Conservation (phyloP, 1,284 basidiomycete genomes). For the Psilocybe mexicana region DNA sequence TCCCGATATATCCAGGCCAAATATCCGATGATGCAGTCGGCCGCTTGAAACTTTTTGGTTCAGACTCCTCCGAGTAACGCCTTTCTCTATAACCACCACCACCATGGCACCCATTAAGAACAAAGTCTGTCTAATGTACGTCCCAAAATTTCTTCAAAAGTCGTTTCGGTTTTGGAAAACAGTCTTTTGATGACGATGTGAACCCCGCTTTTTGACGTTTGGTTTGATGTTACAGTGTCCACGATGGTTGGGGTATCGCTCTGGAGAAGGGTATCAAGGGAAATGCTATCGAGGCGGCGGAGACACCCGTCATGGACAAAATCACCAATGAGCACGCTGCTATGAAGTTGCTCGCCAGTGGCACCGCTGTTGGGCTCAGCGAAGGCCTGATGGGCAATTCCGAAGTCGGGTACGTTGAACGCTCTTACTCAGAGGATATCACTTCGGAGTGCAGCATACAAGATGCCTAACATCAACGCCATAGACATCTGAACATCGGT, state of each 20-base stretch:
- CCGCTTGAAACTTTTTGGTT: neutral
- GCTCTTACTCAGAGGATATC: neutral
- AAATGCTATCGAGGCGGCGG: slow-evolving; percentile 82
- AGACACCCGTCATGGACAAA: slow-evolving; percentile 85
- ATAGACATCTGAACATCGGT: slow-evolving; percentile 88
- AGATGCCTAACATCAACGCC: neutral
- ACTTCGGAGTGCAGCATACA: neutral
- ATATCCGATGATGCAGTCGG: neutral
- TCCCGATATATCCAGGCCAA: neutral
- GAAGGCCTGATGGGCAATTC: slow-evolving; percentile 96
- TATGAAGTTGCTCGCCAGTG: slow-evolving; percentile 78
- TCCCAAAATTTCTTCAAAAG: neutral
- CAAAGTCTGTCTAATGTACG: slow-evolving; percentile 88
- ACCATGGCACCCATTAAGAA: slow-evolving; percentile 53
- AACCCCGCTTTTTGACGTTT: too few relatives aligned
- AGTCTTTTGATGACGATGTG: too few relatives aligned
- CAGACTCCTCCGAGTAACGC: neutral
- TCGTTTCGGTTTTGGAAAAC: too few relatives aligned
- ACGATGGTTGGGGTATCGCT: slow-evolving; percentile 92
- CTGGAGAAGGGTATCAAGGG: slow-evolving; percentile 70
- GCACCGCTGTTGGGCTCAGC: slow-evolving; percentile 83
- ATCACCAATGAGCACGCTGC: slow-evolving; percentile 78
- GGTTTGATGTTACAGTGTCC: slow-evolving; percentile 56
- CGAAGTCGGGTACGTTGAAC: slow-evolving; percentile 77
- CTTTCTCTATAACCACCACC: slow-evolving; percentile 1